Evolutionary conservation across 192 early-diverging fungal species (phyloP).

Genomic region (Haplosporangium gracile): DNA sequence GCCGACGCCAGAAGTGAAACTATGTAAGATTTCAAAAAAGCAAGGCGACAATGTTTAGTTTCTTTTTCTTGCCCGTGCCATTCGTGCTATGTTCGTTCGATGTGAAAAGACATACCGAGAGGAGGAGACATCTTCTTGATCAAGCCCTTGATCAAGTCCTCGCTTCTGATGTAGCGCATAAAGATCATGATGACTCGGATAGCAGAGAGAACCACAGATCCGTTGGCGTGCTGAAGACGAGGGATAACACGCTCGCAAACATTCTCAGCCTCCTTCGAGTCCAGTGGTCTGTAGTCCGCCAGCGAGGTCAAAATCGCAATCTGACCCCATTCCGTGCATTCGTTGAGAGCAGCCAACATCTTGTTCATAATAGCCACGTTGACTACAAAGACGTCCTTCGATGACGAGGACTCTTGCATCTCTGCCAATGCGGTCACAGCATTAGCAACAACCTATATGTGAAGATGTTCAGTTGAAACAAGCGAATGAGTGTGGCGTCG

Average conservation of each 20-base stretch:
- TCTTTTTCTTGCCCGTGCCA: not conserved
- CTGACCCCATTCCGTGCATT: conserved; percentile 99
- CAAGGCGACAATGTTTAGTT: not conserved
- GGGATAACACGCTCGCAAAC: conserved; percentile 93
- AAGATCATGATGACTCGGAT: conserved; percentile 87
- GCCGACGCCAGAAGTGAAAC: conserved; percentile 88
- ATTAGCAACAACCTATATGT: conserved; percentile 84
- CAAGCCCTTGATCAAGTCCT: conserved; percentile 78
- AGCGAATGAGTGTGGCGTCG: not conserved
- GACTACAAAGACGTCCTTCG: conserved; percentile 77
- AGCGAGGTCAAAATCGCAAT: conserved; percentile 92
- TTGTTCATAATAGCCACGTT: conserved; percentile 78
- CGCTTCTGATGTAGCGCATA: conserved; percentile 70
- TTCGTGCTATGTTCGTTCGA: not conserved
- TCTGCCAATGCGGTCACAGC: conserved; percentile 91
- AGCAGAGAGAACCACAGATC: conserved; percentile 93
- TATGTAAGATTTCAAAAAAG: not conserved
- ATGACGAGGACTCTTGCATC: conserved; percentile 80
- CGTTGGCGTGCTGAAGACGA: conserved; percentile 94
- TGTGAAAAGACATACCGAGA: conserved; percentile 65
- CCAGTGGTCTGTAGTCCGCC: conserved; percentile 78
- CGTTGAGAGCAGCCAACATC: conserved; percentile 93
- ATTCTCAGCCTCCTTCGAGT: conserved; percentile 83
- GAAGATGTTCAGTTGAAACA: not conserved
- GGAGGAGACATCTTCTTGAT: conserved; percentile 94